Evolutionary conservation across 352 stramenopile genomes (phyloP), one percentile per base, ranked within the genome.

Genomic region (Globisporangium paddicum): DNA sequence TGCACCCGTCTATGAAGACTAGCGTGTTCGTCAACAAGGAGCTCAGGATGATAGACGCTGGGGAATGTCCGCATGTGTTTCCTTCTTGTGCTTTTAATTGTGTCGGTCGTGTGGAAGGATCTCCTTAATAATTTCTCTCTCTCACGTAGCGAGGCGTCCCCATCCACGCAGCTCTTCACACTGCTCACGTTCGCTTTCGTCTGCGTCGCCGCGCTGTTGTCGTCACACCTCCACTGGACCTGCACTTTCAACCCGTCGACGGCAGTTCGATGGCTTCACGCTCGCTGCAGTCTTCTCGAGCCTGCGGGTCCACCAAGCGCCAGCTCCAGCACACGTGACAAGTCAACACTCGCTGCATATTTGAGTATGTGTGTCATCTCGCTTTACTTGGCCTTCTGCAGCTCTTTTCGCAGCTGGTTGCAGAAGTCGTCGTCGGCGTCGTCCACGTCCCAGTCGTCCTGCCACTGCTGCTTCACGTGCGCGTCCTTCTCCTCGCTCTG

Each of bases 391-490:
- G 75, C 75, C 74, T 95, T 95, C 62, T 91, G 75, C 48, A 97
- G 73, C 61, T 97, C 86, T 67, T 89, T 89, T 53, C 89, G 84
- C 64, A 97, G 68, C 65, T 96, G 89, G 76, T 95, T 93, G 78
- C 89, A 97, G 62, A 97, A 97, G 63, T 96, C 89, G 71, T 96
- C 87, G 65, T 96, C 89, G n/a, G 86, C 86, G 62, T 96, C 86
- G 50, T 97, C 89, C 40, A 96, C 86, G 63, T 97, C 89, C 89
- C 89, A 97, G 71, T 97, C 89, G 69, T 97, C 89, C 75, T 97
- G 89, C 89, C 89, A 97, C 66, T 96, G 86, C 76, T 95, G 84
- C 66, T 95, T 95, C 46, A 95, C 77, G 56, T 90, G 77, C 49
- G 70, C 75, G 44, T 92, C 83, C 62, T 88, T 85, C 71, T 95